Conservation (phyloP, 139 green algal genomes). For the Tetradesmus obliquus region DNA sequence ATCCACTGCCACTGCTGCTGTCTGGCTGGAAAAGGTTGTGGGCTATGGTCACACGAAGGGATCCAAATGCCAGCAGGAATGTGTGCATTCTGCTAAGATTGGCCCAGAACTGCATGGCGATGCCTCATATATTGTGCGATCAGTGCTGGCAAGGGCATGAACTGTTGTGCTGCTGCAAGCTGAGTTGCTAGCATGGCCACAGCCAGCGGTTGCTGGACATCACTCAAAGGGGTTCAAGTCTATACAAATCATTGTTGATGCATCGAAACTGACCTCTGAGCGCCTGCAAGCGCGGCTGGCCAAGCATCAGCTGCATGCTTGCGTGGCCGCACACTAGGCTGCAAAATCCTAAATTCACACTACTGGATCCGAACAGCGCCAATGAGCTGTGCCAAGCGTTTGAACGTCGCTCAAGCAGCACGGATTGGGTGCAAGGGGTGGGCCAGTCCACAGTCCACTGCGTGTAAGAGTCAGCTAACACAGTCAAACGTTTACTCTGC, state of each 20-base stretch:
- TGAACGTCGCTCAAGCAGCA: neutral
- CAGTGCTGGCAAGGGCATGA: neutral
- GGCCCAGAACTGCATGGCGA: neutral
- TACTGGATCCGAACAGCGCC: no score
- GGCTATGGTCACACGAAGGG: neutral
- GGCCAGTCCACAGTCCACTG: neutral
- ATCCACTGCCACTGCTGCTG: neutral
- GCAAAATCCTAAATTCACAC: neutral
- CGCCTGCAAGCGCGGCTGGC: neutral
- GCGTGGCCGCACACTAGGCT: neutral
- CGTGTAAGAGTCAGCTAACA: no score
- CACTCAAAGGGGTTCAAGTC: neutral
- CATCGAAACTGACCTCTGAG: neutral
- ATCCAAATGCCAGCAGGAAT: neutral
- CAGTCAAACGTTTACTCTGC: no score
- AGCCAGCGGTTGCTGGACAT: neutral
- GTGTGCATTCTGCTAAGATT: neutral
- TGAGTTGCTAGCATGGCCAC: neutral
- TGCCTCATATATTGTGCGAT: neutral
- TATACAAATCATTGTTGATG: neutral
- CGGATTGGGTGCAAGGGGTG: neutral
- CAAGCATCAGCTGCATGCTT: neutral
- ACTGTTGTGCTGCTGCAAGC: neutral
- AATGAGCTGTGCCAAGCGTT: neutral
- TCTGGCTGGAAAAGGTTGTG: neutral